Evolutionary conservation across 768 basidiomycete genomes (phyloP), one percentile per base, ranked within the genome.

Genomic region (Xerocomellus chrysenteron): DNA sequence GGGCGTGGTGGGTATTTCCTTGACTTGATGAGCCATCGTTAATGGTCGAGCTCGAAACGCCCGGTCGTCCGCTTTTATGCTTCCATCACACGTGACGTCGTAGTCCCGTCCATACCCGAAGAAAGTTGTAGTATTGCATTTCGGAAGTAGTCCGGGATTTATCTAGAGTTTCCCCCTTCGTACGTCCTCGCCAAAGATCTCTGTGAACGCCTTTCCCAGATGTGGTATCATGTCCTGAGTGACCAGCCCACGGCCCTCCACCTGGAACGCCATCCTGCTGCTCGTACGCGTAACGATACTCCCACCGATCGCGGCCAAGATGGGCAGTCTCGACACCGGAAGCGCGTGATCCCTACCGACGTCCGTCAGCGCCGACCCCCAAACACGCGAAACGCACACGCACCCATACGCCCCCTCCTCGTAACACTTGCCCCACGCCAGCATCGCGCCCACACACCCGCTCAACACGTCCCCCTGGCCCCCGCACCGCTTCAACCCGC

Each of bases 341-440:
- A 88, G 70, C 16, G 72, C 70, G 42, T 74, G 69, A 64, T 90
- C 82, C 1, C 87, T 87, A 56, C 26, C 50, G 45, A 26, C 21
- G 47, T 24, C 44, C 33, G 21, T 65, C 53, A 54, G 54, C 45
- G 42, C 35, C 11, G 4, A 3, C 5, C 26, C 41, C 33, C 21
- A 21, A 39, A 36, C 32, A 26, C 19, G 2, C 44, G 36, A 33
- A n/a, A 21, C 32, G 37, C 2, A 8, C 35, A 19, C 57, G 65
- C 65, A 93, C 92, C 87, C 88, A 62, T 88, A 93, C 1, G 81
- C 82, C 16, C 94, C 90, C 43, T 84, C 84, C 66, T 95, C 93
- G 69, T 91, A 98, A 64, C 91, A 93, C 69, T 89, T 90, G 5
- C 90, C 93, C 96, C 97, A 99, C 5, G 95, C 95, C 63, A 98